phyloP scores from a whole-genome alignment of 1,284 basidiomycete genomes.

The Cutaneotrichosporon curvatum region DNA sequence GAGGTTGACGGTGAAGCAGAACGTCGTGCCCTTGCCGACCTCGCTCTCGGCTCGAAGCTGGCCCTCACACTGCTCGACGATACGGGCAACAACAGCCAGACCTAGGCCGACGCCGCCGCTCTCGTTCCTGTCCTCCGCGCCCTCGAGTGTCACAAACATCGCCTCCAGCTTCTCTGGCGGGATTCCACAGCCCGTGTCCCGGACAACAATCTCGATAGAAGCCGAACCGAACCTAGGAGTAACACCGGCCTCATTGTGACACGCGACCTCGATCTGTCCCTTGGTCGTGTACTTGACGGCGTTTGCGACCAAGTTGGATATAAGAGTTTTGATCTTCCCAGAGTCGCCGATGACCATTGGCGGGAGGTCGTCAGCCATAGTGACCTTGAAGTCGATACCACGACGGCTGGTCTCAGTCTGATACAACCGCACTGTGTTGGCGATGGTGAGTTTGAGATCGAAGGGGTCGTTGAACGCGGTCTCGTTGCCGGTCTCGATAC shows the following conservation, averaged over 20 bases:
- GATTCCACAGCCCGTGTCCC: slow-evolving; percentile 74
- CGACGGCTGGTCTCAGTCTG: slow-evolving; percentile 64
- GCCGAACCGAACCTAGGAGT: slow-evolving; percentile 32
- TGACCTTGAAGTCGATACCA: slow-evolving; percentile 59
- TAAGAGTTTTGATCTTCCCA: slow-evolving; percentile 69
- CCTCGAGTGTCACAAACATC: slow-evolving; percentile 81
- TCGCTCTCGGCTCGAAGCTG: slow-evolving; percentile 73
- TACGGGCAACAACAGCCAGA: slow-evolving; percentile 72
- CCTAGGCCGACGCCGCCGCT: slow-evolving; percentile 54
- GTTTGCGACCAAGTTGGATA: slow-evolving; percentile 78
- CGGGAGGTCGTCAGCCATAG: slow-evolving; percentile 53
- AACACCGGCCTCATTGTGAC: slow-evolving; percentile 28
- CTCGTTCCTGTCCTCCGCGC: slow-evolving; percentile 56
- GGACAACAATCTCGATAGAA: slow-evolving; percentile 66
- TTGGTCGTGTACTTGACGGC: slow-evolving; percentile 69
- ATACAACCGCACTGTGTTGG: slow-evolving; percentile 57
- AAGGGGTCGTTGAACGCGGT: slow-evolving; percentile 78
- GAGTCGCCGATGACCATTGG: slow-evolving; percentile 61
- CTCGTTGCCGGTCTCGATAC: slow-evolving; percentile 71
- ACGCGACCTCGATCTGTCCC: slow-evolving; percentile 62
- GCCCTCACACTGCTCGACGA: slow-evolving; percentile 70
- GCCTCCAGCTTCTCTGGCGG: slow-evolving; percentile 63
- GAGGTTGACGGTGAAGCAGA: slow-evolving; percentile 48
- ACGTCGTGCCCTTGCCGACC: slow-evolving; percentile 61
- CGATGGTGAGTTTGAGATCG: slow-evolving; percentile 60